Base-by-base conservation (phyloP, 1,284 basidiomycete species). In the Ceratobasidium theobromae region DNA sequence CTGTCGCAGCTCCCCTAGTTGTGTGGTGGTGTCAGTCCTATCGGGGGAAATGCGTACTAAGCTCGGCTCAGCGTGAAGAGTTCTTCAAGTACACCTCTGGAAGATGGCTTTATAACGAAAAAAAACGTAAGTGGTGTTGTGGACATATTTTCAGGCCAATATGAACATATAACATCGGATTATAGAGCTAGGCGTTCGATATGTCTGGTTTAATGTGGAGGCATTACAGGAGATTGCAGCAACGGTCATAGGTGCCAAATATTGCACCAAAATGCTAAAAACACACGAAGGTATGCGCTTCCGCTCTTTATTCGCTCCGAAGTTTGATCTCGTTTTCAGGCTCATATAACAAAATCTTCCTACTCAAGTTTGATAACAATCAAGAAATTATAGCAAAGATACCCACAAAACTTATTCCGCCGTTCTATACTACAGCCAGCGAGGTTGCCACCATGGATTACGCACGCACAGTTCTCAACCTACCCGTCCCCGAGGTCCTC, bases 371-470 rank as follows among this genome's bases (percentile, higher is more conserved):
- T 65, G 72, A 76, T 67, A 75, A 76, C 57, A 70, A 70, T 6
- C 52, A 32, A 4, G 72, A 77, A 64, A 70, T 73, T 21, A 72
- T 79, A 60, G 76, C 73, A 12, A 72, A 75, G 18, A 66, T 79
- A 30, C 76, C 76, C 2, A 71, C 60, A 40, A 54, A 67, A 23
- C 69, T 72, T 21, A 45, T 76, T 21, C 74, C 76, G 23, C 58
- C 74, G 2, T 72, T 73, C 60, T 68, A 75, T 46, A 70, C 71
- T 12, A 79, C 75, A 5, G 76, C 78, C 1, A 78, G 77, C 71
- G 78, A 79, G 69, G 76, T 78, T 16, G 78, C 78, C 11, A 80
- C 78, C 3, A 73, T 78, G 68, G 72, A 76, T 46, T 78, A 74
- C 67, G 70, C 72, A 12, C 73, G 75, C 30, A 66, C 72, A 23